phyloP scores from a whole-genome alignment of 1,284 basidiomycete genomes.

The Leccinum pachyderme region DNA sequence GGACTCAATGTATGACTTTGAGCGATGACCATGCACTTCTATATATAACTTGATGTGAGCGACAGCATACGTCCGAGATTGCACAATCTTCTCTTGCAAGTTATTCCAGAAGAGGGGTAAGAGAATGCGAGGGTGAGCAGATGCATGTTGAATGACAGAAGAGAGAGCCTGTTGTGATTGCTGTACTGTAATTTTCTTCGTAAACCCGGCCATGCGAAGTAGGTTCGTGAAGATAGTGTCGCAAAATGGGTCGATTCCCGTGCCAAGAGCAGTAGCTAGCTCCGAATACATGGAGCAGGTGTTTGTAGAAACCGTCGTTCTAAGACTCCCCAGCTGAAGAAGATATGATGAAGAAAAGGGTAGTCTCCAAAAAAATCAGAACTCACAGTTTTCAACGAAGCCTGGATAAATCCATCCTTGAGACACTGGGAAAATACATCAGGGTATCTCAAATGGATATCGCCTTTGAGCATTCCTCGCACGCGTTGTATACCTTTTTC shows the following conservation, averaged over 20 bases:
- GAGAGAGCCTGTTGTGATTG: constrained; percentile 78
- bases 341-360: constrained; percentile 6
- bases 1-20: constrained; percentile 62
- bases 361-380: background rate
- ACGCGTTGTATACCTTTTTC: constrained; percentile 80
- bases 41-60: constrained; percentile 74
- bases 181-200: constrained; percentile 93
- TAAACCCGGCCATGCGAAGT: constrained; percentile 86
- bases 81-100: constrained; percentile 83
- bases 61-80: constrained; percentile 70
- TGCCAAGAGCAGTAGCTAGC: constrained; percentile 68
- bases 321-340: constrained; percentile 76
- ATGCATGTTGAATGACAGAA: constrained; percentile 68
- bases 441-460: constrained; percentile 70
- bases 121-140: constrained; percentile 69
- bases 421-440: constrained; percentile 76
- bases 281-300: constrained; percentile 82
- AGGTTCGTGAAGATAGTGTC: constrained; percentile 76
- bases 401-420: constrained; percentile 77
- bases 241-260: constrained; percentile 72
- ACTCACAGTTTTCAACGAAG: constrained; percentile 83
- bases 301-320: constrained; percentile 87
- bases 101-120: constrained; percentile 72
- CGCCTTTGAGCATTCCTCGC: constrained; percentile 89
- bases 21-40: constrained; percentile 64